Base-by-base conservation (phyloP, 2,329 filamentous ascomycete species). In the Nigrospora osmanthi region DNA sequence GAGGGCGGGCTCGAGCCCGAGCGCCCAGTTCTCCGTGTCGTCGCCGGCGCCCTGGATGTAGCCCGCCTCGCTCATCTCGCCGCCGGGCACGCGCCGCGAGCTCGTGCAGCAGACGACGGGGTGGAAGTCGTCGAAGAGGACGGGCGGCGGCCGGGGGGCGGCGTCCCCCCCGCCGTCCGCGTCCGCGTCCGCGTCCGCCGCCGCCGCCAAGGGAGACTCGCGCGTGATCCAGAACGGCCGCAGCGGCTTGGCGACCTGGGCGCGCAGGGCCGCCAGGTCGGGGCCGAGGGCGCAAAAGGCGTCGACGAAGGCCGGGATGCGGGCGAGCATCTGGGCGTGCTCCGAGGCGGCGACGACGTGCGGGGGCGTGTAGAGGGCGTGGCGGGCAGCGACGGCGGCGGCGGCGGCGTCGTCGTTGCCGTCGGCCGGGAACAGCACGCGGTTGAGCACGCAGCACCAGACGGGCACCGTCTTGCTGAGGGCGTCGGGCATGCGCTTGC, bases 31-130 rank as follows among this genome's bases (percentile, higher is more conserved):
- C 70, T 98, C 93, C 12, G 86, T 88, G 61, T 98, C 93, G 63
- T 98, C 93, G 2, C 86, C 93, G 1, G 91, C 91, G 42, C 93
- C 93, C 65, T 97, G 93, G 47, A 98, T 85, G 59, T 98, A 98
- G 6, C 82, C 83, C 3, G 76, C 78, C 49, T 85, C 81, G 28
- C 79, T 79, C 53, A 78, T 71, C 60, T 91, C 87, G 3, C 78
- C 80, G 12, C 81, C 85, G 2, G 68, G 67, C 1, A 89, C 81
- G 14, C 85, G 75, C 31, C 82, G 76, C 2, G 89, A 95, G 12
- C 89, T 85, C 1, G 89, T 96, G 59, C 88, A 93, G 58, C 93
- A 87, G 17, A 97, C 76, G 3, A 97, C 69, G 0, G 87, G 81
- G 54, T 86, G 75, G 57, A 80, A 88, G 11, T 76, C 71, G 1